Evolutionary conservation across 192 early-diverging fungal genomes (phyloP).

Genomic region (Cetraspora pellucida): DNA sequence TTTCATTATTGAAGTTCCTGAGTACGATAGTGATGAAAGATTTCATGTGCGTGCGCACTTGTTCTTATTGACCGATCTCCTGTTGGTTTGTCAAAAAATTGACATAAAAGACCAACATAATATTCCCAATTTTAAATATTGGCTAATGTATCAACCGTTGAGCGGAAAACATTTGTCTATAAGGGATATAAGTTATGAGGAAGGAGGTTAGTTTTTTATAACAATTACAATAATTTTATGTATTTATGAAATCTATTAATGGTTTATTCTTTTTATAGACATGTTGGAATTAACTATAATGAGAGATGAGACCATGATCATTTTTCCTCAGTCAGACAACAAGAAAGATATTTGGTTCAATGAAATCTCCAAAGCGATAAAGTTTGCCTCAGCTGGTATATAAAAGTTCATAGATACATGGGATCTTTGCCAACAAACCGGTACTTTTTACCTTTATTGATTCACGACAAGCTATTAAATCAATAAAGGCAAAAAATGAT

Average conservation of each 20-base stretch:
- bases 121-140: conserved; percentile 37
- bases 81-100: conserved; percentile 48
- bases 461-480: too few species aligned
- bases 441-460: too few species aligned
- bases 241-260: background rate
- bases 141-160: conserved; percentile 55
- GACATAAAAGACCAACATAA: conserved; percentile 41
- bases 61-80: conserved; percentile 49
- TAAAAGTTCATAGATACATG: too few species aligned
- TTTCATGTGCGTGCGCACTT: conserved; percentile 43
- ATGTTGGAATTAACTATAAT: conserved; percentile 21
- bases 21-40: conserved; percentile 37
- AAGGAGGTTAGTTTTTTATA: conserved; percentile 35
- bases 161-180: conserved; percentile 47
- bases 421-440: too few species aligned
- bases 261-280: background rate
- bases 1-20: conserved; percentile 34
- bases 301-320: conserved; percentile 10
- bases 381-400: conserved; percentile 16
- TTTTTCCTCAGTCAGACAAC: background rate
- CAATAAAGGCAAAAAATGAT: too few species aligned
- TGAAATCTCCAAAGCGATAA: conserved; percentile 1
- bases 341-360: conserved; percentile 16
- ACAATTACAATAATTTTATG: background rate
- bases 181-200: conserved; percentile 37